Evolutionary conservation across 257 asterid species (phyloP), one percentile per base, ranked within the genome.

Genomic region (Salvia miltiorrhiza): DNA sequence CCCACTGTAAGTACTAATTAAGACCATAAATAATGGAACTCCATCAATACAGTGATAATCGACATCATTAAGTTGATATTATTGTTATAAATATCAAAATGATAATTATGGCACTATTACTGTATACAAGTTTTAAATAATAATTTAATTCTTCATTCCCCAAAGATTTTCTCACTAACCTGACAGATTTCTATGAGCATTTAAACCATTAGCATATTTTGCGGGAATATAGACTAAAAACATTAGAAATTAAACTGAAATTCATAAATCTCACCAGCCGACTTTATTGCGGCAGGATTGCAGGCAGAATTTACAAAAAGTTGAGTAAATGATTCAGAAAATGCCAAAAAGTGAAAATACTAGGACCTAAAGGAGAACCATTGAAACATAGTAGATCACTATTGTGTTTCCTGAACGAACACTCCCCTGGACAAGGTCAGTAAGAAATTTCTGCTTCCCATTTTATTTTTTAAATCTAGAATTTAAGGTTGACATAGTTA

Each of bases 341-440:
- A 48, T 63, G 56, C 33, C 64, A 57, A 64, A 72, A 70, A 70
- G 48, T 40, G 55, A 41, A 69, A 63, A 68, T 4, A 43, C 63
- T 23, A 45, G 56, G 24, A 14, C 62, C 63, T 11, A 58, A 21
- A 41, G 13, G 43, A 56, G 49, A 76, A 70, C 41, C 43, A 50
- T 50, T 24, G 17, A 65, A 65, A 64, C 32, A 5, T 35, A 16
- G 53, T 33, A 57, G 65, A 49, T 32, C 9, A 40, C 53, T 56
- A 10, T 48, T 65, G 44, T 47, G 48, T 43, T 70, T 57, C 52
- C 65, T 76, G 67, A 33, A 37, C 19, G n/a, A 20, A 20, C n/a
- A 37, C 39, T 61, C 55, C 47, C 24, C 44, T 19, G 2, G 63
- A 33, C 57, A 67, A 60, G 78, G 81, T 72, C 40, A 66, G 74